Evolutionary conservation across 306 rosid species (phyloP).

Genomic region (Gynostemma pentaphyllum): DNA sequence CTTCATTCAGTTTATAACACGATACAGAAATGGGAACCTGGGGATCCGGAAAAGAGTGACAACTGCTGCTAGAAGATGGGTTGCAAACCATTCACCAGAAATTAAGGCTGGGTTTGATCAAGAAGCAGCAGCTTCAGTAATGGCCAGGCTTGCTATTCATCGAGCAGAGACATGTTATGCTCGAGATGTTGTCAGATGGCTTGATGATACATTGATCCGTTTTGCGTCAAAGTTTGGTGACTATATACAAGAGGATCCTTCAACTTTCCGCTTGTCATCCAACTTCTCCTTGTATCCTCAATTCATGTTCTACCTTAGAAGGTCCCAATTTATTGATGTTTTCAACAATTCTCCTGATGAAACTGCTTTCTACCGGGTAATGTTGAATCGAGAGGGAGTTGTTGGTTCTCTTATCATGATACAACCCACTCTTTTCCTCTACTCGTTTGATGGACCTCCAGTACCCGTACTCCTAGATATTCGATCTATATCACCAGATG

Average conservation of each 20-base stretch:
- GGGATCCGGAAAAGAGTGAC: slow-evolving; percentile 60
- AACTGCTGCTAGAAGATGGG: slow-evolving; percentile 95
- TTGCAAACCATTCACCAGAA: slow-evolving; percentile 57
- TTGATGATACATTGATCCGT: slow-evolving; percentile 55
- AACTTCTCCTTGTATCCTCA: slow-evolving; percentile 86
- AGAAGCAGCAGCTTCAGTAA: slow-evolving; percentile 81
- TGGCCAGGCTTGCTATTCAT: slow-evolving; percentile 77
- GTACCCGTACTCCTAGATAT: slow-evolving; percentile 76
- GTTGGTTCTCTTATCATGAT: slow-evolving; percentile 83
- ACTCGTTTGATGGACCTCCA: slow-evolving; percentile 85
- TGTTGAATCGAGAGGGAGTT: slow-evolving; percentile 81
- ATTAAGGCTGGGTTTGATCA: slow-evolving; percentile 82
- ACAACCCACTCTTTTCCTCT: slow-evolving; percentile 77
- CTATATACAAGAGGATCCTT: slow-evolving; percentile 72
- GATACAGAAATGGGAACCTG: slow-evolving; percentile 59
- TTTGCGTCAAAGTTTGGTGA: slow-evolving; percentile 85
- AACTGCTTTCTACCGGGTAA: slow-evolving; percentile 68
- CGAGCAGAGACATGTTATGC: slow-evolving; percentile 66
- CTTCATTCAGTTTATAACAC: slow-evolving; percentile 63
- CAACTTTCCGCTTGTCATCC: slow-evolving; percentile 62
- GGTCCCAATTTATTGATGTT: slow-evolving; percentile 87
- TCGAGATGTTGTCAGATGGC: slow-evolving; percentile 83
- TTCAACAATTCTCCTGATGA: slow-evolving; percentile 76
- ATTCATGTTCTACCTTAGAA: slow-evolving; percentile 75
- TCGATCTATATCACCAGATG: slow-evolving; percentile 65